Evolutionary conservation across 306 rosid genomes (phyloP), one percentile per base, ranked within the genome.

Genomic region (Acacia confusa): DNA sequence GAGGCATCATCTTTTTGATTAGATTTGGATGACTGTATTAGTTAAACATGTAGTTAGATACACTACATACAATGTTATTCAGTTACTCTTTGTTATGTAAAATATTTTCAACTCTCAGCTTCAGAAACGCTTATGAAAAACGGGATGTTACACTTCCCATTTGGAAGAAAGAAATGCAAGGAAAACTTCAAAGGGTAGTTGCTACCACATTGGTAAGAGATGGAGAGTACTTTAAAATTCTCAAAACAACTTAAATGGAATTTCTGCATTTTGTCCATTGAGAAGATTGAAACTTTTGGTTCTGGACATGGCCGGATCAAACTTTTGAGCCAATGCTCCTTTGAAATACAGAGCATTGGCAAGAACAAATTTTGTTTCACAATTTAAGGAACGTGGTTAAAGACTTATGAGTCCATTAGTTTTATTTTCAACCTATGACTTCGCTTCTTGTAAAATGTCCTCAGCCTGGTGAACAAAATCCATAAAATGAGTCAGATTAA

Each of bases 301-400:
- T 50, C 2, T 3, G 10, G 82, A 75, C 11, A 1, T 14, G 4
- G 27, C 24, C 6, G 57, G 47, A 38, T 45, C 3, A 53, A 85
- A 82, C 20, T 28, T 40, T 2, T 22, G 13, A 17, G 15, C 27
- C 88, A 84, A 85, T 0, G 58, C 55, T 84, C 84, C 81, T 68
- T 75, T 79, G 63, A 84, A 84, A 74, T 75, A 84, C 3, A 84
- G 61, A 28, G 84, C 85, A 61, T 81, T 82, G 3, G 57, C 83
- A 73, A 85, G 77, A 27, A 75, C n/a, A 3, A 81, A 48, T 43
- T 5, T 34, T 34, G 81, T 79, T 0, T 4, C 2, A 1, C 7
- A 3, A 38, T 53, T 45, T 9, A 76, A 9, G 7, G 34, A 10
- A 0, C 13, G 40, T 0, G 14, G 2, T 2, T 43, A 43, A 60